Evolutionary conservation across 441 rosid genomes (phyloP).

Genomic region (Euphorbia corollata): DNA sequence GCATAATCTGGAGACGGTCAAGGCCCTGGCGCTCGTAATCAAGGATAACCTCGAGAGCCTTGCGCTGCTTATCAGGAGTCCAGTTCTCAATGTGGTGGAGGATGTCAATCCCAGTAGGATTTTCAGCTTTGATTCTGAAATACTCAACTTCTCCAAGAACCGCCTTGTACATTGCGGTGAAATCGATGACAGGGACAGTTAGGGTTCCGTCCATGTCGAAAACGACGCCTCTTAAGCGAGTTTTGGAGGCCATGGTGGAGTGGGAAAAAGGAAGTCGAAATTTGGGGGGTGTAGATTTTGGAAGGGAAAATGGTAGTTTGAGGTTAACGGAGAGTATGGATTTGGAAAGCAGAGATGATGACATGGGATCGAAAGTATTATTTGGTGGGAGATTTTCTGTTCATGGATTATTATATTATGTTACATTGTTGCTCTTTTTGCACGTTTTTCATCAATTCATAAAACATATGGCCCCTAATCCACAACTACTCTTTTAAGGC

Average conservation of each 20-base stretch:
- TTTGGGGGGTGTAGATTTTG: background rate
- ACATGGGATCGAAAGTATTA: no score
- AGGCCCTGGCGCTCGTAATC: constrained; percentile 72
- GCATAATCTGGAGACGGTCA: constrained; percentile 83
- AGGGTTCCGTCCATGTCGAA: constrained; percentile 98
- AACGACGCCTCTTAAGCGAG: constrained; percentile 69
- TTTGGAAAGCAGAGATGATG: constrained; percentile 23
- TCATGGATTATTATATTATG: no score
- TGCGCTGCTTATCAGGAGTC: constrained; percentile 49
- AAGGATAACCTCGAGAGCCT: constrained; percentile 52
- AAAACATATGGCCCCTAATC: no score
- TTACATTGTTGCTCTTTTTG: no score
- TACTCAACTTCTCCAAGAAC: constrained; percentile 84
- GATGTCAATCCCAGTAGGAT: constrained; percentile 74
- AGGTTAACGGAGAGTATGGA: constrained; percentile 18
- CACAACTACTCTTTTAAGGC: no score
- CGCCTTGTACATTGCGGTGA: constrained; percentile 70
- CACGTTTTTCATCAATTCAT: no score
- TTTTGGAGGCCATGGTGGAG: constrained; percentile 22
- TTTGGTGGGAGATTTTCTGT: no score
- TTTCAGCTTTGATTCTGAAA: constrained; percentile 51
- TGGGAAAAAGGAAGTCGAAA: constrained; percentile 19
- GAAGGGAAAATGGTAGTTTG: no score
- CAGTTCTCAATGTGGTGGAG: constrained; percentile 66
- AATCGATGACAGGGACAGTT: constrained; percentile 81